Conservation (phyloP, 306 rosid genomes). For the Prunus dulcis region DNA sequence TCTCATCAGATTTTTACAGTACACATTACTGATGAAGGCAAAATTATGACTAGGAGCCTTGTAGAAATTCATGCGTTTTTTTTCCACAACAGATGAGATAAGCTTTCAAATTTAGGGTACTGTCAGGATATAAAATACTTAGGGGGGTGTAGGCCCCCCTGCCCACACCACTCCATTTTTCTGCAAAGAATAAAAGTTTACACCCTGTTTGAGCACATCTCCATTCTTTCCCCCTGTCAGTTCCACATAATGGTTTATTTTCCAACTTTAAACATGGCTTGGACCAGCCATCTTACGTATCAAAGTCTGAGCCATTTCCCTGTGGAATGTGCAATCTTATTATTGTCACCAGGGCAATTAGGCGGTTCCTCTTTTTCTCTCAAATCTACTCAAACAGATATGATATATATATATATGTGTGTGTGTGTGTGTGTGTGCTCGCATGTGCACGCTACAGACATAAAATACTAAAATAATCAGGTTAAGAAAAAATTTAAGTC, state of each 20-base stretch:
- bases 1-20: neutral
- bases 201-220: neutral
- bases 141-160: neutral
- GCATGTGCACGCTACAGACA: constrained; percentile 7
- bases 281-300: neutral
- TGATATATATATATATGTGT: too few relatives aligned
- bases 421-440: too few relatives aligned
- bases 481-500: constrained; percentile 20
- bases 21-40: neutral
- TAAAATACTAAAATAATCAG: constrained; percentile 14
- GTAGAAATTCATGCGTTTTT: neutral
- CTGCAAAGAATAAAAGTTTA: neutral
- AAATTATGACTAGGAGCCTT: neutral
- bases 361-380: neutral
- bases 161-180: neutral
- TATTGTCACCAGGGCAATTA: neutral
- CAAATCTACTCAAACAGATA: neutral
- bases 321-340: neutral
- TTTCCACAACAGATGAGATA: neutral
- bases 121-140: neutral
- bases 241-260: neutral
- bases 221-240: neutral
- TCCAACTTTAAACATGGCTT: neutral
- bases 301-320: constrained; percentile 1
- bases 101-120: neutral